phyloP scores from a whole-genome alignment of 345 rosid genomes.

The Populus davidiana region DNA sequence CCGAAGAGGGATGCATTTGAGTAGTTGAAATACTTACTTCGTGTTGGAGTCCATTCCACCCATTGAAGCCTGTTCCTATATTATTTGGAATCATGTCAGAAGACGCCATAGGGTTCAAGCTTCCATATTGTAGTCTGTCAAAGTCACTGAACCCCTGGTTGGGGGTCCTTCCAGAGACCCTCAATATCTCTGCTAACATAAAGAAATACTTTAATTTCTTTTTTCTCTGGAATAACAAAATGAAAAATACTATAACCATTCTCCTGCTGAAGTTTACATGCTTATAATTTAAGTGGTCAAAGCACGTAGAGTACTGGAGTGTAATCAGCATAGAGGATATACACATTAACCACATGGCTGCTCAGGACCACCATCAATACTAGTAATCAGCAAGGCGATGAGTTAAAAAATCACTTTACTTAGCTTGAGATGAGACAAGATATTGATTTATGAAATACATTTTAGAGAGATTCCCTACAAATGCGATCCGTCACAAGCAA shows the following conservation, averaged over 20 bases:
- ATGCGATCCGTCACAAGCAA: not conserved
- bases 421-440: not conserved
- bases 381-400: not conserved
- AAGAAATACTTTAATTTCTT: not conserved
- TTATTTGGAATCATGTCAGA: slow-evolving; percentile 65
- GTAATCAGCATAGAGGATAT: not conserved
- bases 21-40: slow-evolving; percentile 43
- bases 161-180: slow-evolving; percentile 66
- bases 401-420: not conserved
- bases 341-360: not conserved
- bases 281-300: not conserved
- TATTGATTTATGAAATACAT: not conserved
- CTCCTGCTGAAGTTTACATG: not conserved
- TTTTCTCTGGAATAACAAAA: not conserved
- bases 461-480: not conserved
- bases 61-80: slow-evolving; percentile 53
- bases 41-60: slow-evolving; percentile 70
- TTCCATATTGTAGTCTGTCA: slow-evolving; percentile 73
- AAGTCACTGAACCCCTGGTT: slow-evolving; percentile 77
- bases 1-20: not conserved
- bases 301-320: not conserved
- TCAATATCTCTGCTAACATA: slow-evolving; percentile 61
- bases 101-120: slow-evolving; percentile 96
- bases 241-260: not conserved
- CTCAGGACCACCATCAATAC: not conserved